phyloP scores from a whole-genome alignment of 352 stramenopile genomes.

The Pythium biforme region DNA sequence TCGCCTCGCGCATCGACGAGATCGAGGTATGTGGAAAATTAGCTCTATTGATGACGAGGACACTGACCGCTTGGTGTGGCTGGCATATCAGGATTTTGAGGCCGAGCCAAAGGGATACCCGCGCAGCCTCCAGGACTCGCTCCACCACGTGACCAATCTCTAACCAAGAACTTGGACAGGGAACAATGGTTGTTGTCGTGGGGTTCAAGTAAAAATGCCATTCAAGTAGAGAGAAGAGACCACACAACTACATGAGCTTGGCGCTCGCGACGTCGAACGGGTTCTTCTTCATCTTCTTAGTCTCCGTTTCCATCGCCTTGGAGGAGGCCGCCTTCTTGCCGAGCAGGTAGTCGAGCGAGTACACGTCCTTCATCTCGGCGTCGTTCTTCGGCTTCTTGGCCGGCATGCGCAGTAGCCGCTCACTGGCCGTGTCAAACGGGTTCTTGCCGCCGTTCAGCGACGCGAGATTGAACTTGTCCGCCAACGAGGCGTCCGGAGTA shows the following conservation, averaged over 20 bases:
- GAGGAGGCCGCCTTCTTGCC: constrained; percentile 22
- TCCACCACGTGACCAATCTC: constrained; percentile 35
- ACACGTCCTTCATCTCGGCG: constrained; percentile 50
- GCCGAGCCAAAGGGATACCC: constrained; percentile 52
- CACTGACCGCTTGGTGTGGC: not conserved
- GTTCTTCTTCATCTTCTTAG: constrained; percentile 35
- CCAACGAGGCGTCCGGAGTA: constrained; percentile 24
- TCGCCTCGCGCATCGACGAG: constrained; percentile 49
- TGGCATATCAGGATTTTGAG: constrained; percentile 49
- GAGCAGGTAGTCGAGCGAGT: constrained; percentile 69
- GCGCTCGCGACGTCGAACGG: constrained; percentile 63
- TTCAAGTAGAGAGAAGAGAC: not conserved
- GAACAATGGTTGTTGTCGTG: not conserved
- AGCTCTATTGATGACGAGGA: no score
- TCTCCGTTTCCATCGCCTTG: not conserved
- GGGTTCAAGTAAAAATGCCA: not conserved
- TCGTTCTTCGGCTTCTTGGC: constrained; percentile 23
- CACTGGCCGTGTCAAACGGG: constrained; percentile 62
- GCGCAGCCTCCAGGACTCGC: constrained; percentile 58
- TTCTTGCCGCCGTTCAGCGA: constrained; percentile 66
- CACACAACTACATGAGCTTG: constrained; percentile 68
- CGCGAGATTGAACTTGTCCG: constrained; percentile 64
- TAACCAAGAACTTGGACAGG: constrained; percentile 4
- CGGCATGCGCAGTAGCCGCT: constrained; percentile 41
- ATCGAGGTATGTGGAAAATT: constrained; percentile 40